A percentile compares a stretch with the other conserved stretches of the same genome.
Evolutionary conservation across 768 basidiomycete species (phyloP).

Genomic region (Suillus discolor): DNA sequence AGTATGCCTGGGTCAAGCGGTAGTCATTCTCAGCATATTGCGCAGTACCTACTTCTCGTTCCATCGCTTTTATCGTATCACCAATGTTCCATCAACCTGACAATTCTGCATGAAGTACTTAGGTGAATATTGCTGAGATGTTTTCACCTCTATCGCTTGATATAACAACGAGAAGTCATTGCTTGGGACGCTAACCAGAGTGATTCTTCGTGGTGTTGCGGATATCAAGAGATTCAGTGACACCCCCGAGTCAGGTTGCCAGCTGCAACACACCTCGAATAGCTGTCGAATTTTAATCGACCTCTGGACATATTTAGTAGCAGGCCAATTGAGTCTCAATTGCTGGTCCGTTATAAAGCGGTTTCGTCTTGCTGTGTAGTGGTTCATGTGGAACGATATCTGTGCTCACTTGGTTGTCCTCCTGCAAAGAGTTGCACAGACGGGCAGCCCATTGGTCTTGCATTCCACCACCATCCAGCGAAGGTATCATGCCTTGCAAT

Average conservation of each 20-base stretch:
- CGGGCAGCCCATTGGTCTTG: too few species aligned
- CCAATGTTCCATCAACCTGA: background rate
- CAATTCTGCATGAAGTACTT: background rate
- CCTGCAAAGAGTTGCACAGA: too few species aligned
- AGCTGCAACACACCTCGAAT: background rate
- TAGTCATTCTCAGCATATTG: slow-evolving; percentile 35
- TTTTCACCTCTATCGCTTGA: background rate
- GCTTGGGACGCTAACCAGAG: background rate
- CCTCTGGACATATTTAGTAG: background rate
- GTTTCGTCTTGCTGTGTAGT: background rate
- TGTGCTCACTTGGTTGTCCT: background rate
- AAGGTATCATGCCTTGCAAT: background rate
- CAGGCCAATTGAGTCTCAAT: background rate
- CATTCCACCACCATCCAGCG: background rate
- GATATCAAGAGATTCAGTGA: background rate
- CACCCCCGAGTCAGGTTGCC: background rate
- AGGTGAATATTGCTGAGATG: background rate
- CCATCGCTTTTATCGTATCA: background rate
- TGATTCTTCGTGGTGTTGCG: background rate
- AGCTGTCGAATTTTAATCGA: background rate
- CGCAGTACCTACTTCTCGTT: background rate
- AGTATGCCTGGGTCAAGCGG: slow-evolving; percentile 98
- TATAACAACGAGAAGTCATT: background rate
- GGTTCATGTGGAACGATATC: too few species aligned
- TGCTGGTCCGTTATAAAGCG: background rate